These are phyloP conservation scores for Raffaelea arxii DNA, from an alignment of 2,329 filamentous ascomycete genomes.

Conservation along the genomic window DNA sequence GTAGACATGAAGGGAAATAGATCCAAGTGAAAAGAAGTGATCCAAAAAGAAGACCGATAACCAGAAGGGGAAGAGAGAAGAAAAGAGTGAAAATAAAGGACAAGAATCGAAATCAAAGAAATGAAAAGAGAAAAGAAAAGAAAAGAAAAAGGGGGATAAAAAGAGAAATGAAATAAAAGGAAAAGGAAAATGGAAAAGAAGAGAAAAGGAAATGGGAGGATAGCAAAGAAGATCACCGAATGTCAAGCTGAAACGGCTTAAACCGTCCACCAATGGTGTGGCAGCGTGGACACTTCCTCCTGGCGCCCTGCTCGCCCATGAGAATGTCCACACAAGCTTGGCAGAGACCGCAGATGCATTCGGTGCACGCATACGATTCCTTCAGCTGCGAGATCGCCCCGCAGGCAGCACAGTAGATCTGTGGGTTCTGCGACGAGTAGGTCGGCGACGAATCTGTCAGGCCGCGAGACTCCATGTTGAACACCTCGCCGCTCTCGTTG, in stretches of 20 bases:
- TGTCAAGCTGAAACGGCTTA: slow-evolving; percentile 78
- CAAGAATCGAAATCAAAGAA: background rate
- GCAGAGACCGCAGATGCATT: slow-evolving; percentile 92
- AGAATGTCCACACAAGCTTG: slow-evolving; percentile 76
- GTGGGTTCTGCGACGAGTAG: slow-evolving; percentile 64
- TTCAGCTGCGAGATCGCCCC: slow-evolving; percentile 65
- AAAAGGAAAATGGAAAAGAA: background rate
- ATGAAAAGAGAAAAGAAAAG: background rate
- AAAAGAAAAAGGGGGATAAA: background rate
- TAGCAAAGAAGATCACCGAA: slow-evolving; percentile 43
- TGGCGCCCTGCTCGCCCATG: slow-evolving; percentile 64
- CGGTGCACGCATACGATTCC: slow-evolving; percentile 87
- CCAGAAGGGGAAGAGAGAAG: background rate
- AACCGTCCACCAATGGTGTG: slow-evolving; percentile 70
- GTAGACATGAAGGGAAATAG: too few relatives aligned
- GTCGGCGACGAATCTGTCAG: slow-evolving; percentile 62
- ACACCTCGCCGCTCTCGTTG: slow-evolving; percentile 60
- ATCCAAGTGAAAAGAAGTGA: background rate
- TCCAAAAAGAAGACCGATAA: background rate
- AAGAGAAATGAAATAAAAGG: background rate
- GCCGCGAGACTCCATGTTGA: slow-evolving; percentile 58
- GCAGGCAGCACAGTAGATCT: slow-evolving; percentile 90
- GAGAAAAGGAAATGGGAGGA: background rate
- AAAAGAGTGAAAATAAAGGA: background rate
- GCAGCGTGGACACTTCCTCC: slow-evolving; percentile 70